Evolutionary conservation across 2,329 filamentous ascomycete genomes (phyloP), one percentile per base, ranked within the genome.

Genomic region (Zalaria sp.): DNA sequence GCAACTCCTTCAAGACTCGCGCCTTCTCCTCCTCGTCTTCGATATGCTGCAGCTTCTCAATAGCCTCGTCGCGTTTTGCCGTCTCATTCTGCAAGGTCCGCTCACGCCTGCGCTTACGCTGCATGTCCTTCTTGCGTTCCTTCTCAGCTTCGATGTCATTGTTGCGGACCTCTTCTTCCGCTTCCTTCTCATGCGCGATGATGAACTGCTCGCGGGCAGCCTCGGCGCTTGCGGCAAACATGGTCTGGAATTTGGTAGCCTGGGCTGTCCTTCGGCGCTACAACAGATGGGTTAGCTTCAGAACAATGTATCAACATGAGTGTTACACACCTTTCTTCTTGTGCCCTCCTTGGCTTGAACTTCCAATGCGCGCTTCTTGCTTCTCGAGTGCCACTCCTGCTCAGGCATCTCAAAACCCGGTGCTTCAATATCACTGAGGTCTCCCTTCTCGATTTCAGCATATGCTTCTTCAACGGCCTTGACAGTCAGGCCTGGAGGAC

Each of bases 91-190:
- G 89, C 45, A 93, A 82, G 3, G 87, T 87, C 71, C 95, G 95
- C 60, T 96, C 89, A 11, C 91, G 82, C 35, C 91, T 81, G 46
- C 91, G 78, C 67, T 96, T 98, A 48, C 91, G 83, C 60, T 98
- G 91, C 86, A 98, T 96, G 57, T 98, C 91, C 68, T 98, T 98
- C 69, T 98, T 98, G 49, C 91, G 85, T 64, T 98, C 91, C 66
- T 98, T 98, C 62, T 98, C 91, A 46, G 89, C 87, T 46, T 83
- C 82, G 5, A 95, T 72, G 59, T 95, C 89, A 50, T 86, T 85
- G 47, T 87, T 82, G 50, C 91, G 83, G 2, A 96, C 89, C 53
- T 94, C 82, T 41, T 83, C 76, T 45, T 89, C 74, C 1, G 91
- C 89, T 34, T 83, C 79, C 11, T 83, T 76, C 56, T 87, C 88